Conservation (phyloP, 768 basidiomycete genomes). For the Termitomyces sp. region DNA sequence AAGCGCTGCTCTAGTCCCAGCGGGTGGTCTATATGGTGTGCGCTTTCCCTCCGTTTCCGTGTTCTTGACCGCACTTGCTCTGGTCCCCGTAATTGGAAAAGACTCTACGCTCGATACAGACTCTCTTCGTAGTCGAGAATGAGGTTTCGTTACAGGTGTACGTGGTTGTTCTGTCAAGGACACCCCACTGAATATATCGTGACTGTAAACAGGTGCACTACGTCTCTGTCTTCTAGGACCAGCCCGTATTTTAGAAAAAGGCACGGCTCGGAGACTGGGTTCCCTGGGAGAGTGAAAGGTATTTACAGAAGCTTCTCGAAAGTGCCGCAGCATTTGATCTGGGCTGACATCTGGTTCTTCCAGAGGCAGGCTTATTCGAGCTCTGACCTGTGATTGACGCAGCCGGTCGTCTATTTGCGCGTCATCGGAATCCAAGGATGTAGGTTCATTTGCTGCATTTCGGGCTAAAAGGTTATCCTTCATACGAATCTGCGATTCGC, state of each 20-base stretch:
- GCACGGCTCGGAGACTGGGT: neutral
- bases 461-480: neutral
- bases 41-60: conserved; percentile 24
- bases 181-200: neutral
- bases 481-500: neutral
- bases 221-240: neutral
- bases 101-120: conserved; percentile 20
- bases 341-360: neutral
- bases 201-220: neutral
- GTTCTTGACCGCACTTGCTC: conserved; percentile 30
- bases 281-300: conserved; percentile 1
- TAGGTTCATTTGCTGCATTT: neutral
- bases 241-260: neutral
- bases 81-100: conserved; percentile 31
- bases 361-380: neutral
- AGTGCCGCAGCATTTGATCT: conserved; percentile 4
- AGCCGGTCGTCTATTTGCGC: conserved; percentile 15
- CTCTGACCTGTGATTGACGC: neutral
- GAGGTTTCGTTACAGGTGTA: conserved; percentile 1
- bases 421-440: conserved; percentile 24
- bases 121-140: neutral
- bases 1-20: conserved; percentile 19
- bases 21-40: conserved; percentile 30
- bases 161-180: neutral
- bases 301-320: neutral